Conservation (phyloP, 192 early-diverging fungal species). For the Umbelopsis vinacea region DNA sequence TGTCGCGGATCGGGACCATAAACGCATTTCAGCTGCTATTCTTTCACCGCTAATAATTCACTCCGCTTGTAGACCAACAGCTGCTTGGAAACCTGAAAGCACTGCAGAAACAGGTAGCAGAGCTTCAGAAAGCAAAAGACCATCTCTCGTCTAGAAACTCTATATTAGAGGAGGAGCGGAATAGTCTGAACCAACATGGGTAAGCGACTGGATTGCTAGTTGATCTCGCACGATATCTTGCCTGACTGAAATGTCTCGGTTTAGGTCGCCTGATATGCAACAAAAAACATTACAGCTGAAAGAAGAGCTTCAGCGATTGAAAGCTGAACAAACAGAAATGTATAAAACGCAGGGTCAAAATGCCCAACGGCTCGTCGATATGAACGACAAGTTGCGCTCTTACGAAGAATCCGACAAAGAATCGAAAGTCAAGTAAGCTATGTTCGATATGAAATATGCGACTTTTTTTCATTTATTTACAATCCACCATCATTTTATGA, state of each 20-base stretch:
- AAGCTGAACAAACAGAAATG: conserved; percentile 85
- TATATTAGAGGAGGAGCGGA: conserved; percentile 1
- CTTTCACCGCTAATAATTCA: neutral
- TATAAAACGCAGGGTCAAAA: conserved; percentile 92
- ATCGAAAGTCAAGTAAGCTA: conserved; percentile 69
- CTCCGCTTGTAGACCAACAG: conserved; percentile 3
- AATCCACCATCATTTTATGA: neutral
- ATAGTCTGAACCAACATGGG: conserved; percentile 27
- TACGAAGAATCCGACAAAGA: conserved; percentile 60
- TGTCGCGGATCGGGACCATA: conserved; percentile 22
- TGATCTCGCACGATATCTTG: neutral
- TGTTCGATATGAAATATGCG: neutral
- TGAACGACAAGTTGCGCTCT: conserved; percentile 77
- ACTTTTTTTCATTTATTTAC: too few relatives aligned
- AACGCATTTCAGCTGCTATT: conserved; percentile 32
- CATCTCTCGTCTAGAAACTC: conserved; percentile 2
- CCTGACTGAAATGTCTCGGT: neutral
- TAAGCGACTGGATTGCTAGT: neutral
- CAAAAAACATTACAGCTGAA: conserved; percentile 77
- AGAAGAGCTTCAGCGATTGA: conserved; percentile 70
- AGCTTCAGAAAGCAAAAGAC: neutral
- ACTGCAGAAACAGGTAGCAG: conserved; percentile 11
- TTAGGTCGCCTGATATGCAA: conserved; percentile 57
- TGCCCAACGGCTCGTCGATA: conserved; percentile 85
- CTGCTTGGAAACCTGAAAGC: neutral